phyloP scores from a whole-genome alignment of 805 yeast species.

The Ogataea dorogensis region DNA sequence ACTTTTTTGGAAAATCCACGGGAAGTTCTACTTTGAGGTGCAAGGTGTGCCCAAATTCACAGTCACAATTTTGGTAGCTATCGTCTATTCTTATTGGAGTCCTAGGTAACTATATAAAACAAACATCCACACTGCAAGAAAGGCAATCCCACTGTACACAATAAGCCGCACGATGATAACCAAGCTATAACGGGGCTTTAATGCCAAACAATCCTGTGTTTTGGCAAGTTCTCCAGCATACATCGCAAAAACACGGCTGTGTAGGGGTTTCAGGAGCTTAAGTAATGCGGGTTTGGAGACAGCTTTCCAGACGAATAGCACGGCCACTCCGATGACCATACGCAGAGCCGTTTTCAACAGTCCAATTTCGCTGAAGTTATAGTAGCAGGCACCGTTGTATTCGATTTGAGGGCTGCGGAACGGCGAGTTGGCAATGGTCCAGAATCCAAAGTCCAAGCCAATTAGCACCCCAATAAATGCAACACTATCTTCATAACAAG shows the following conservation, averaged over 20 bases:
- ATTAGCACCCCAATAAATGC: constrained; percentile 86
- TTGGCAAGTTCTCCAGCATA: constrained; percentile 4
- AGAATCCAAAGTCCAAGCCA: constrained; percentile 69
- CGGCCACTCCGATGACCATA: constrained; percentile 55
- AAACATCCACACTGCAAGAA: constrained; percentile 41
- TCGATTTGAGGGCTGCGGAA: constrained; percentile 13
- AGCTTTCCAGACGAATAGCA: constrained; percentile 72
- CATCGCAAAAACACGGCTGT: constrained; percentile 24
- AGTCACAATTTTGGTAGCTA: constrained; percentile 14
- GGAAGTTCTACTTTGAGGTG: constrained; percentile 9
- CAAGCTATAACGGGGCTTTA: constrained; percentile 63
- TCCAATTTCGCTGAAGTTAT: constrained; percentile 42
- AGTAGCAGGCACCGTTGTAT: constrained; percentile 38
- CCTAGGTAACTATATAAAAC: constrained; percentile 19
- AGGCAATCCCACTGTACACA: constrained; percentile 80
- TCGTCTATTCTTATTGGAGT: constrained; percentile 6
- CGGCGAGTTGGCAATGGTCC: constrained; percentile 37
- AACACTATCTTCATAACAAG: constrained; percentile 93
- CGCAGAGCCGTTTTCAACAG: constrained; percentile 43
- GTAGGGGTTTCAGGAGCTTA: constrained; percentile 57
- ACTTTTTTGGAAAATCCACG: not conserved
- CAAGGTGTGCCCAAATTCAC: constrained; percentile 17
- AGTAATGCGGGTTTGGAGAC: constrained; percentile 66
- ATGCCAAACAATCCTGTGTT: constrained; percentile 42
- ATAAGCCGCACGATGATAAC: constrained; percentile 74